Percentiles rank a stretch among this genome's conserved stretches.
phyloP scores from a whole-genome alignment of 495 filamentous ascomycete species.

The Tuber aestivum region DNA sequence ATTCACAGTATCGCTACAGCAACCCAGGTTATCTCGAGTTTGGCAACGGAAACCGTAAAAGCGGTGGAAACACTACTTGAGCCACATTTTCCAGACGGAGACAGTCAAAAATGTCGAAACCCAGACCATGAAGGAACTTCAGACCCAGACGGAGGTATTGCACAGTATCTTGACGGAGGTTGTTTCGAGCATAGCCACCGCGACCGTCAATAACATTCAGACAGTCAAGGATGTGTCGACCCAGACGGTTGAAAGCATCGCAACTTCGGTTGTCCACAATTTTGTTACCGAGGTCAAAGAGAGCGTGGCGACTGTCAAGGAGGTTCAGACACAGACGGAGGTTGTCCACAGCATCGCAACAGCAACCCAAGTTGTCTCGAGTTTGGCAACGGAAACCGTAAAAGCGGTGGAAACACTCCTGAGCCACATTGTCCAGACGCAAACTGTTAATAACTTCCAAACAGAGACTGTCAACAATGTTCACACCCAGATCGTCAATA shows the following conservation, averaged over 20 bases:
- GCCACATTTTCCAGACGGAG: constrained; percentile 12
- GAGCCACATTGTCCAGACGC: constrained; percentile 6
- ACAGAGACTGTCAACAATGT: constrained; percentile 11
- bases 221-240: constrained; percentile 7
- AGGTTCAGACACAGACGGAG: constrained; percentile 17
- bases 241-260: constrained; percentile 10
- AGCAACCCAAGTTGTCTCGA: constrained; percentile 17
- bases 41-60: constrained; percentile 10
- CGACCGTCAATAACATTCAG: constrained; percentile 19
- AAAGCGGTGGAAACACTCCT: neutral
- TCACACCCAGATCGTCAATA: too few relatives aligned
- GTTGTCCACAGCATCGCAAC: constrained; percentile 12
- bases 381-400: constrained; percentile 16
- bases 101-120: constrained; percentile 15
- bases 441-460: constrained; percentile 10
- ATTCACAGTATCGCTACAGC: constrained; percentile 27
- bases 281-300: constrained; percentile 15
- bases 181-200: constrained; percentile 17
- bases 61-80: neutral
- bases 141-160: constrained; percentile 8
- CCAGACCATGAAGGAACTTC: constrained; percentile 5
- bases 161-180: constrained; percentile 7
- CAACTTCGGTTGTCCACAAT: constrained; percentile 19
- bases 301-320: constrained; percentile 20
- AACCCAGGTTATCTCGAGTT: constrained; percentile 15